phyloP scores from a whole-genome alignment of 495 filamentous ascomycete genomes.

The Cenococcum geophilum region DNA sequence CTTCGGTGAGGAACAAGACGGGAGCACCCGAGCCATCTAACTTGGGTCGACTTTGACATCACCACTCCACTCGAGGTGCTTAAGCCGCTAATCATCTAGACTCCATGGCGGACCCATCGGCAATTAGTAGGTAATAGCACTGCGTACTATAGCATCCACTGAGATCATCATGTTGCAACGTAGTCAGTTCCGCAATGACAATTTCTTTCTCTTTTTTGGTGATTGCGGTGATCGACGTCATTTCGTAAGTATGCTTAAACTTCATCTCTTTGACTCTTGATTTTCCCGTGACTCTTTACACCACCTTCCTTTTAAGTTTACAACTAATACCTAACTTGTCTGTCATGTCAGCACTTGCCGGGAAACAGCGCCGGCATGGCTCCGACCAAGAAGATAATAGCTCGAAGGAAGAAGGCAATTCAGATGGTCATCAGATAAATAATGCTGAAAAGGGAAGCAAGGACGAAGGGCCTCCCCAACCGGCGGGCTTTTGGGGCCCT shows the following conservation, averaged over 20 bases:
- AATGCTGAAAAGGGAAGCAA: background rate
- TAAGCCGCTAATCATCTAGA: background rate
- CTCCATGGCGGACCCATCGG: background rate
- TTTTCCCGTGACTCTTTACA: background rate
- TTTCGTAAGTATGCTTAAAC: background rate
- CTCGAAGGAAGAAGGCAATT: background rate
- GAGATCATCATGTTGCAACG: background rate
- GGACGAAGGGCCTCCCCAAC: background rate
- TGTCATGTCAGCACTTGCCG: background rate
- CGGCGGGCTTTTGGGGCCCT: conserved; percentile 8
- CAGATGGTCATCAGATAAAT: background rate
- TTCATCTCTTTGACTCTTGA: background rate
- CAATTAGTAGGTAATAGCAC: background rate
- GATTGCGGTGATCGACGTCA: background rate
- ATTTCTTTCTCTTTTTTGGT: background rate
- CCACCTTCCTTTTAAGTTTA: background rate
- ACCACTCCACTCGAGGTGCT: background rate
- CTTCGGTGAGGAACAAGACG: too few relatives aligned
- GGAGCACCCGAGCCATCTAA: too few relatives aligned
- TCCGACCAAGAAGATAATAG: background rate
- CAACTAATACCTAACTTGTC: background rate
- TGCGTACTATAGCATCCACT: background rate
- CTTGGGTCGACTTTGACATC: background rate
- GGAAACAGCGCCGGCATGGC: background rate
- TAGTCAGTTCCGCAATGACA: background rate